Evolutionary conservation across 1,284 basidiomycete species (phyloP).

Genomic region (Cryptococcus maquisensis): DNA sequence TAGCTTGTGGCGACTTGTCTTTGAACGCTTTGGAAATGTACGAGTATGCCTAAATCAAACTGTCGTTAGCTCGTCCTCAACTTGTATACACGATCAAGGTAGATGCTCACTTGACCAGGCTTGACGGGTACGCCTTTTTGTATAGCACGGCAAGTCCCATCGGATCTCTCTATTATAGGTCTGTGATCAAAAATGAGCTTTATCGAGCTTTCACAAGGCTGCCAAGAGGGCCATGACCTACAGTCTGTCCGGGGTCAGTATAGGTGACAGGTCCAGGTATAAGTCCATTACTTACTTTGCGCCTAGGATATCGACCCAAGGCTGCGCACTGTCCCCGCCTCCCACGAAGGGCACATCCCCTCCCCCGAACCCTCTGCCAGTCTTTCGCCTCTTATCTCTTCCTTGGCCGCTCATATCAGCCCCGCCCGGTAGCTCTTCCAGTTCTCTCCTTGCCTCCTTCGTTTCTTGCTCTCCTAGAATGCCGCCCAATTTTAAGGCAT

Average conservation of each 20-base stretch:
- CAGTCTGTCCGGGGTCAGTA: not conserved
- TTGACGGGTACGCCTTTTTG: constrained; percentile 65
- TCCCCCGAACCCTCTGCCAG: constrained; percentile 6
- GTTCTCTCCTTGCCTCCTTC: constrained; percentile 41
- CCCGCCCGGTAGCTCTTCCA: constrained; percentile 39
- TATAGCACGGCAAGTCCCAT: constrained; percentile 74
- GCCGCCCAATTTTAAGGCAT: constrained; percentile 76
- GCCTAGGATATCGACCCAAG: constrained; percentile 87
- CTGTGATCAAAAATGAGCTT: constrained; percentile 48
- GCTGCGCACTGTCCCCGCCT: constrained; percentile 63
- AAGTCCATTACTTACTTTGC: constrained; percentile 58
- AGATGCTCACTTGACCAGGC: constrained; percentile 55
- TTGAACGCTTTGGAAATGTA: constrained; percentile 77
- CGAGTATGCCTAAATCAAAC: constrained; percentile 61
- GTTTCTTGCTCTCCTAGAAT: constrained; percentile 51
- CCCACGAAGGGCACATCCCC: constrained; percentile 47
- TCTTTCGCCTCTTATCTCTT: constrained; percentile 3
- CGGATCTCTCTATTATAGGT: constrained; percentile 70
- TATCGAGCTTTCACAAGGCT: not conserved
- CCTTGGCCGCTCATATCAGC: constrained; percentile 7
- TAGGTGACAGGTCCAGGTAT: not conserved
- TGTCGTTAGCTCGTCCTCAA: constrained; percentile 6
- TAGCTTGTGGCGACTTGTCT: constrained; percentile 66
- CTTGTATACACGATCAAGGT: not conserved
- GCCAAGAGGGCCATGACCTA: not conserved